phyloP scores from a whole-genome alignment of 164 flowering plant genomes.

The Magnolia officinalis region DNA sequence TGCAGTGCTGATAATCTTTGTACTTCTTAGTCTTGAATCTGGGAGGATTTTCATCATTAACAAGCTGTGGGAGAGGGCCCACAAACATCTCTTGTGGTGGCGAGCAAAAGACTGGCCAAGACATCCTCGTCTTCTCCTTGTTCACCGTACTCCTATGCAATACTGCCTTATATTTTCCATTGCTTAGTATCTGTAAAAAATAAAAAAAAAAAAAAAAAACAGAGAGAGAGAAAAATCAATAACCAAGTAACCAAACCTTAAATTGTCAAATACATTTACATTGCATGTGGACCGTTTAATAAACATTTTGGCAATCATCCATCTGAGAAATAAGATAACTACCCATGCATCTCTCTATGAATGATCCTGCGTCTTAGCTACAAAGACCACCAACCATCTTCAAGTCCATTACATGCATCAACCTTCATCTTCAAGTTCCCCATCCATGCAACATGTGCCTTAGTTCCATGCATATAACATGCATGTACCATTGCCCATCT shows the following conservation, averaged over 20 bases:
- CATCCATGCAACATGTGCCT: too few relatives aligned
- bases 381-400: too few relatives aligned
- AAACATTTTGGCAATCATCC: too few relatives aligned
- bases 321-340: too few relatives aligned
- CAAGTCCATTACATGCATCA: too few relatives aligned
- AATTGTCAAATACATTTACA: neutral
- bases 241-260: neutral
- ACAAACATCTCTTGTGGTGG: constrained; percentile 52
- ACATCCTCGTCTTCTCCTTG: constrained; percentile 58
- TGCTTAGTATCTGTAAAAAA: constrained; percentile 46
- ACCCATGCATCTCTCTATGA: too few relatives aligned
- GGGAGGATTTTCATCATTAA: constrained; percentile 42
- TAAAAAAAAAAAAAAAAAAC: neutral
- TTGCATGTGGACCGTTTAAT: neutral
- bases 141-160: constrained; percentile 48
- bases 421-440: too few relatives aligned
- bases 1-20: constrained; percentile 60
- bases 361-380: too few relatives aligned
- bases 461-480: too few relatives aligned
- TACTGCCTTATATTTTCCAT: constrained; percentile 52
- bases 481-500: too few relatives aligned
- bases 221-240: neutral
- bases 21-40: constrained; percentile 63
- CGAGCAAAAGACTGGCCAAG: constrained; percentile 59
- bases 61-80: constrained; percentile 65